These are phyloP conservation scores for Aureobasidium pullulans DNA, from an alignment of 2,329 filamentous ascomycete species.

Conservation along the genomic window DNA sequence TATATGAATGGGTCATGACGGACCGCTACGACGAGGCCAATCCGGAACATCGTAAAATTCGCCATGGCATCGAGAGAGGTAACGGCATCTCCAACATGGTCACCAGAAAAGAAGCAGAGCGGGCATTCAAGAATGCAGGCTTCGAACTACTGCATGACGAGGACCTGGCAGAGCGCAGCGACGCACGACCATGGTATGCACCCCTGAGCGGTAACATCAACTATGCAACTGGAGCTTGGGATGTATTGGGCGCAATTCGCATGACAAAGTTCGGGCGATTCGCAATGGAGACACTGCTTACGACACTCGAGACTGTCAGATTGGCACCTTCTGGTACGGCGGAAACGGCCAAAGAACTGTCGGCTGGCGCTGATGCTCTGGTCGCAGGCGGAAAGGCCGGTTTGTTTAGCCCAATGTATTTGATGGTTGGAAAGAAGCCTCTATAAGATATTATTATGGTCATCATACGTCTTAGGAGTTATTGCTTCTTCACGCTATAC, in stretches of 20 bases:
- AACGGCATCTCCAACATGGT: slow-evolving; percentile 98
- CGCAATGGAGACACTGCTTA: slow-evolving; percentile 69
- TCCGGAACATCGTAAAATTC: slow-evolving; percentile 76
- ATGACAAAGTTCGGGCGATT: slow-evolving; percentile 82
- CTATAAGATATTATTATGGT: background rate
- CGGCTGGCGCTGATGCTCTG: slow-evolving; percentile 71
- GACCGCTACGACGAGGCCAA: slow-evolving; percentile 88
- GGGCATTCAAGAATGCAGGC: slow-evolving; percentile 77
- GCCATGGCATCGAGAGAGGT: slow-evolving; percentile 89
- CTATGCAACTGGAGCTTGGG: slow-evolving; percentile 69
- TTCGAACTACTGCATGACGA: slow-evolving; percentile 79
- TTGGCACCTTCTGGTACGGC: slow-evolving; percentile 76
- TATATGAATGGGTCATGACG: slow-evolving; percentile 99
- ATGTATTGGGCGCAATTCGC: slow-evolving; percentile 74
- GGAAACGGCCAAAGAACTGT: slow-evolving; percentile 90
- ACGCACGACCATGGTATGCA: slow-evolving; percentile 87
- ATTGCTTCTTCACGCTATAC: too few relatives aligned
- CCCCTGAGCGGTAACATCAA: slow-evolving; percentile 77
- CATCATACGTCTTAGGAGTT: background rate
- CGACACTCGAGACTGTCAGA: slow-evolving; percentile 64
- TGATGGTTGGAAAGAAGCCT: slow-evolving; percentile 91
- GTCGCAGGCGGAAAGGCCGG: slow-evolving; percentile 81
- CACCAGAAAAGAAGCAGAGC: slow-evolving; percentile 68
- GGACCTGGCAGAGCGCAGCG: slow-evolving; percentile 71
- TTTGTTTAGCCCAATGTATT: slow-evolving; percentile 97